phyloP scores from a whole-genome alignment of 2,329 filamentous ascomycete genomes.

The Sclerotinia trifoliorum region DNA sequence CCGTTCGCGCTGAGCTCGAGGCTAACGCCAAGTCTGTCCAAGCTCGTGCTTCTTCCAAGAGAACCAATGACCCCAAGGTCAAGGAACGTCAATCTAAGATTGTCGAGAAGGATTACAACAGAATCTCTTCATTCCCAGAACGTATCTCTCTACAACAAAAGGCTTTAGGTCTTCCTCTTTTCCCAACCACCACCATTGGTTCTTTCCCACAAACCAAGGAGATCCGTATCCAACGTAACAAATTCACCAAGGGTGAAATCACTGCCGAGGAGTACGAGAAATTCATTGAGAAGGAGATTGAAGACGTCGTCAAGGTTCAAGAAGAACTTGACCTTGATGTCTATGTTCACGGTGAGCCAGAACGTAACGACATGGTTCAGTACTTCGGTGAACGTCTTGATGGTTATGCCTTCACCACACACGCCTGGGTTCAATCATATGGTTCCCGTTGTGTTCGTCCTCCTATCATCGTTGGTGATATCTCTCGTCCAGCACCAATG shows the following conservation, averaged over 20 bases:
- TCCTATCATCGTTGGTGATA: conserved; percentile 97
- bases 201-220: conserved; percentile 99
- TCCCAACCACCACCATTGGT: conserved; percentile 98
- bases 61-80: conserved; percentile 95
- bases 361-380: conserved; percentile 99
- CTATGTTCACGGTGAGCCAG: conserved; percentile 96
- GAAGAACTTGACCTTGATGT: conserved; percentile 97
- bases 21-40: conserved; percentile 95
- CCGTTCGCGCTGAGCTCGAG: conserved; percentile 86
- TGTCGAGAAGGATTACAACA: conserved; percentile 81
- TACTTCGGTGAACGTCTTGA: conserved; percentile 98
- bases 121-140: conserved; percentile 81
- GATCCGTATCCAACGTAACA: conserved; percentile 94
- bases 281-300: conserved; percentile 99
- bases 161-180: conserved; percentile 89
- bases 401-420: conserved; percentile 97
- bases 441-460: conserved; percentile 97
- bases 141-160: conserved; percentile 88
- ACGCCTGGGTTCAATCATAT: conserved; percentile 98
- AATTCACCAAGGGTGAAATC: conserved; percentile 99
- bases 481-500: conserved; percentile 95
- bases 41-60: conserved; percentile 84
- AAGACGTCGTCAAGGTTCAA: conserved; percentile 92
- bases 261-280: conserved; percentile 89
- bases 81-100: conserved; percentile 95